Conservation (phyloP, 345 rosid genomes). For the Microcos paniculata region DNA sequence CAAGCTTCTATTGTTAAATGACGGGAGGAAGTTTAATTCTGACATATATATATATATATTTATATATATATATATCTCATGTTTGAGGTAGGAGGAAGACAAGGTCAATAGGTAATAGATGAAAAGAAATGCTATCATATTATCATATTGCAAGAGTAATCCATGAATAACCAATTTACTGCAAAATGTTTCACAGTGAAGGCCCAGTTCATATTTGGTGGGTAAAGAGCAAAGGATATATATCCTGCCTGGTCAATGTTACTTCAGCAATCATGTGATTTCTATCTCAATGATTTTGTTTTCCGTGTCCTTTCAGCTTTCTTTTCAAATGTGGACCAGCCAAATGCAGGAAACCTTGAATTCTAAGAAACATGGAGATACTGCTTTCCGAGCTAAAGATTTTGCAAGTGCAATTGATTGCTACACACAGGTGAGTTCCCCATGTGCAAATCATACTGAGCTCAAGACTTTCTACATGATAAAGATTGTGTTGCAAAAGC, state of each 20-base stretch:
- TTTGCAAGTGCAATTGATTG: slow-evolving; percentile 68
- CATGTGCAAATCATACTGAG: not conserved
- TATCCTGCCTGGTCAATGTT: not conserved
- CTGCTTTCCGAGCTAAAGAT: slow-evolving; percentile 88
- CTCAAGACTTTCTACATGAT: not conserved
- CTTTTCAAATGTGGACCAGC: slow-evolving; percentile 98
- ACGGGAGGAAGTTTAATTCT: too few species aligned
- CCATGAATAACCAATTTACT: too few species aligned
- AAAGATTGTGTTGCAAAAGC: not conserved
- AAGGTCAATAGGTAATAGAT: not conserved
- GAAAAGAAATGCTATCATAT: too few species aligned
- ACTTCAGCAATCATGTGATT: not conserved
- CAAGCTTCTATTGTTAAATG: not conserved
- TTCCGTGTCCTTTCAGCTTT: slow-evolving; percentile 48
- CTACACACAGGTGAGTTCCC: slow-evolving; percentile 64
- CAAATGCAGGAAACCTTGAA: slow-evolving; percentile 92
- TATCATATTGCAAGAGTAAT: too few species aligned
- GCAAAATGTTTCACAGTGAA: too few species aligned
- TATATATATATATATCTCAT: too few species aligned
- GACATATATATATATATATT: too few species aligned
- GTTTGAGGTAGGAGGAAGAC: too few species aligned
- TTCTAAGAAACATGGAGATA: slow-evolving; percentile 88
- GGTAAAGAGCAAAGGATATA: too few species aligned
- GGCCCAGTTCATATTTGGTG: too few species aligned
- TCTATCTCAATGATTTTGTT: not conserved